Evolutionary conservation across 2,329 filamentous ascomycete species (phyloP), one percentile per base, ranked within the genome.

Genomic region (Trichophyton mentagrophytes): DNA sequence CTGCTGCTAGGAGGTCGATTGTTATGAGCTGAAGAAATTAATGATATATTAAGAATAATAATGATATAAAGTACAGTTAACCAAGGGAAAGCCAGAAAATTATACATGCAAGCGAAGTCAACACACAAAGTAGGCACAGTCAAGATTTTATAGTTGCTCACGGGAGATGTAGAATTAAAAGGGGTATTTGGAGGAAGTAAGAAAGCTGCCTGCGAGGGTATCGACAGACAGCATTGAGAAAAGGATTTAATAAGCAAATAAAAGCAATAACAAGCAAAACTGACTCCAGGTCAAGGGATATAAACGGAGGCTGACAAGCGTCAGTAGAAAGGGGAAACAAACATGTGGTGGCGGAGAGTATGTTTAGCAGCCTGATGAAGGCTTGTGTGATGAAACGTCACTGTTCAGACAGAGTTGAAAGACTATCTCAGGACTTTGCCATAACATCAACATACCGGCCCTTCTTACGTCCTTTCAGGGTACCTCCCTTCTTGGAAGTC

Each of bases 361-460:
- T 9, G 25, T 27, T 15, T 27, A 22, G 3, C 33, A 13, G 33
- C 33, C 33, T 38, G 33, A 38, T 13, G 9, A 38, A 38, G 33
- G 33, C 33, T 38, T 13, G 11, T 38, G 11, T 13, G 20, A 22
- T 13, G 8, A 22, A 13, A n/a, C 4, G n/a, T 51, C 20, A 51
- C 13, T 36, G n/a, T 20, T 36, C 17, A 36, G 51, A 27, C 3
- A 33, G 51, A 17, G 20, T 33, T 27, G 13, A 55, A 36, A 30
- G 9, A 13, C 15, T 22, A 17, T 7, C 13, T 55, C 30, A 55
- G 8, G 51, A 55, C 2, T 89, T 86, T 8, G 87, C 88, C 90
- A 97, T 96, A 63, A 99, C 90, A 80, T 99, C 93, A 33, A 99
- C 86, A 78, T 99, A 99, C 33, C 90, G 87, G 22, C 86, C 85